These are phyloP conservation scores for Vitis hybrid DNA, from an alignment of 177 flowering plant genomes.

Conservation along the genomic window DNA sequence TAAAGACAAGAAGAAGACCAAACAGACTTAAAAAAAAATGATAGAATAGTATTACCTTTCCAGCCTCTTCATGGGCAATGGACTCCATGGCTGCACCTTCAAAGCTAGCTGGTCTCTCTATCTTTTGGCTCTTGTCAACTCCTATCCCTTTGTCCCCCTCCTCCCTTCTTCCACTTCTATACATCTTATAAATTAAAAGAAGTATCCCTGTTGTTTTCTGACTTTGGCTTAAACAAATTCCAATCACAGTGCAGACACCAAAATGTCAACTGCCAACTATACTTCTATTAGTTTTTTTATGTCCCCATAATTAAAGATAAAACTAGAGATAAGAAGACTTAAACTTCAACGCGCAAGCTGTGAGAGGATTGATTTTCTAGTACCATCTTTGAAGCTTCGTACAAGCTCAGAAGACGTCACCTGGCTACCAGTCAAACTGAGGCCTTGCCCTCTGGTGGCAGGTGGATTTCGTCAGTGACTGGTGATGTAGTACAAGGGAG, in stretches of 20 bases:
- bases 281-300: not conserved
- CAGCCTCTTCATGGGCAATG: constrained; percentile 3
- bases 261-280: too few relatives aligned
- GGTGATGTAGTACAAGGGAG: not conserved
- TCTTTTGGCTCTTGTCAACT: too few relatives aligned
- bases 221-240: not conserved
- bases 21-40: not conserved
- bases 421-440: constrained; percentile 16
- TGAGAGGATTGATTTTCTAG: not conserved
- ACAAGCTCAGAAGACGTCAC: constrained; percentile 10
- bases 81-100: not conserved
- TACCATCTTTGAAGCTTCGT: constrained; percentile 29
- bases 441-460: not conserved
- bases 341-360: not conserved
- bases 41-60: constrained; percentile 4
- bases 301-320: not conserved
- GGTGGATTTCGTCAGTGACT: not conserved
- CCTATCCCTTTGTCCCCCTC: not conserved
- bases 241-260: not conserved
- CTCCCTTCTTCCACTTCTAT: not conserved
- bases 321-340: constrained; percentile 13
- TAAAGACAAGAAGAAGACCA: not conserved
- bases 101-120: not conserved
- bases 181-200: not conserved
- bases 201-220: not conserved